phyloP scores from a whole-genome alignment of 148 eudicot genomes.

The Nepenthes mirabilis region DNA sequence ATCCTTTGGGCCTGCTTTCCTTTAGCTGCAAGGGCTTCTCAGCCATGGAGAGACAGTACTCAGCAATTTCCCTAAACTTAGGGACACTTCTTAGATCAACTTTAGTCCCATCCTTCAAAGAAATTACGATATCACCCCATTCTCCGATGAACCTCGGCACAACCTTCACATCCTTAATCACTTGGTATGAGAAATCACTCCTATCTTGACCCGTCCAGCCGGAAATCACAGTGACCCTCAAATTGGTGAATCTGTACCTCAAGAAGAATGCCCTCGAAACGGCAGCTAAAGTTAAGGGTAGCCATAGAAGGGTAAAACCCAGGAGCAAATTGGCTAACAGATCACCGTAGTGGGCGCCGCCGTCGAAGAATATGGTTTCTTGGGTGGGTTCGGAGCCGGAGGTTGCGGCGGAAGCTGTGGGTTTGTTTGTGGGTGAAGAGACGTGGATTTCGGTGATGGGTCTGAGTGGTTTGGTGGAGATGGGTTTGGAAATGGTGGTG shows the following conservation, averaged over 20 bases:
- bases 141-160: slow-evolving; percentile 94
- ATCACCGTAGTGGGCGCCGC: slow-evolving; percentile 92
- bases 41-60: slow-evolving; percentile 28
- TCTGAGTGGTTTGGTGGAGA: slow-evolving; percentile 10
- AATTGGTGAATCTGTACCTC: slow-evolving; percentile 66
- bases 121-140: slow-evolving; percentile 89
- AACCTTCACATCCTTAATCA: slow-evolving; percentile 75
- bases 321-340: slow-evolving; percentile 54
- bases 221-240: slow-evolving; percentile 76
- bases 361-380: slow-evolving; percentile 76
- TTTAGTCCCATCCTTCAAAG: slow-evolving; percentile 73
- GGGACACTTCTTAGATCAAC: slow-evolving; percentile 94
- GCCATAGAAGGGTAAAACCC: slow-evolving; percentile 86
- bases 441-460: slow-evolving; percentile 49
- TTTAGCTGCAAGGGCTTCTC: no score
- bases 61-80: slow-evolving; percentile 85
- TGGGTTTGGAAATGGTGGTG: slow-evolving; percentile 3
- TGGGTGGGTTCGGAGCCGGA: slow-evolving; percentile 23
- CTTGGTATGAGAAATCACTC: slow-evolving; percentile 73
- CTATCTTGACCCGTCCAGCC: slow-evolving; percentile 79
- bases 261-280: slow-evolving; percentile 71
- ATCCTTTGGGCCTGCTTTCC: no score
- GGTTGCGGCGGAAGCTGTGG: slow-evolving; percentile 14
- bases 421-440: slow-evolving; percentile 41
- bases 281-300: slow-evolving; percentile 77